These are phyloP conservation scores for Fusarium sp. DNA, from an alignment of 2,329 filamentous ascomycete genomes.

Conservation along the genomic window DNA sequence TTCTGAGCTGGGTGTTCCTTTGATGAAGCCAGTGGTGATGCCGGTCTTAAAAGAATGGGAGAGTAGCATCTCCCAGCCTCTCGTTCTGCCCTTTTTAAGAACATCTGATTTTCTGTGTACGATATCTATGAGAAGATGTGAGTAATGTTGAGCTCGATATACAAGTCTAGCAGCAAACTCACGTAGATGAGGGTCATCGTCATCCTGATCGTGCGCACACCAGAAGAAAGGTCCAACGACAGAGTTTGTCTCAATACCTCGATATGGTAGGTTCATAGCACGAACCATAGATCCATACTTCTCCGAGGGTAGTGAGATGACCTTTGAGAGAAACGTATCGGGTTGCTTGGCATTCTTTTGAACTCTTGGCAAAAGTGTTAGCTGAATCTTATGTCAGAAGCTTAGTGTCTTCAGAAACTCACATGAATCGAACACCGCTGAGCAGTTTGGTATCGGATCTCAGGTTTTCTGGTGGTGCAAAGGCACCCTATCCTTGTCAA, in stretches of 20 bases:
- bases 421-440: constrained; percentile 68
- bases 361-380: constrained; percentile 55
- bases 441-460: constrained; percentile 59
- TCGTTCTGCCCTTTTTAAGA: constrained; percentile 71
- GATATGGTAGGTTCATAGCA: constrained; percentile 64
- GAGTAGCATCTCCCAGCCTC: constrained; percentile 74
- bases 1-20: constrained; percentile 70
- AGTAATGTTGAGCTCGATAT: background rate
- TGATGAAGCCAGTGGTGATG: constrained; percentile 71
- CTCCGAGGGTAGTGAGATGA: constrained; percentile 64
- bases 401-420: constrained; percentile 47
- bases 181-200: constrained; percentile 69
- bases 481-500: constrained; percentile 61
- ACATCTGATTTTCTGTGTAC: constrained; percentile 75
- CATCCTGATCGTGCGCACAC: constrained; percentile 67
- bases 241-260: constrained; percentile 69
- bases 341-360: constrained; percentile 67
- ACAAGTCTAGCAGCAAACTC: constrained; percentile 44
- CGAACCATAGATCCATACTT: constrained; percentile 69
- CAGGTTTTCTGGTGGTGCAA: constrained; percentile 59
- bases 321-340: constrained; percentile 68
- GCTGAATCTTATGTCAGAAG: background rate
- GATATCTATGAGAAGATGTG: constrained; percentile 59
- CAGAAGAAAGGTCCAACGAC: constrained; percentile 74
- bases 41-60: constrained; percentile 66